phyloP scores from a whole-genome alignment of 805 yeast genomes.

The Candida peoriensis region DNA sequence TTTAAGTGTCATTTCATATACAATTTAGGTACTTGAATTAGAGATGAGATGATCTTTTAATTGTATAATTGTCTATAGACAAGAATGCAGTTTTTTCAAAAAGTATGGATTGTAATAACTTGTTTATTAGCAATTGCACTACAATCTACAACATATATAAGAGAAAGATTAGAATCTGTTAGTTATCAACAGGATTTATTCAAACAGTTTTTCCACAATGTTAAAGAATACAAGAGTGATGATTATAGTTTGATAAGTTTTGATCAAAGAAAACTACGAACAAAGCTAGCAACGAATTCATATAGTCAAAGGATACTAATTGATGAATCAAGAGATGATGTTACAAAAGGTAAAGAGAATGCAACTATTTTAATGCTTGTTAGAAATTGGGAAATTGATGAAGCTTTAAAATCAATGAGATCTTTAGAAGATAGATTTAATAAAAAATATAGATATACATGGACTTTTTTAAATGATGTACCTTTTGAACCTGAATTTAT shows the following conservation, averaged over 20 bases:
- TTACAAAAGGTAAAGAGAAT: constrained; percentile 54
- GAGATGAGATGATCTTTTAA: too few relatives aligned
- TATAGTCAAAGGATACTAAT: constrained; percentile 29
- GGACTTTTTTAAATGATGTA: constrained; percentile 76
- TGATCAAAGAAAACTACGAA: constrained; percentile 14
- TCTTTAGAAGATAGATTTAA: constrained; percentile 75
- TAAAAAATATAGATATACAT: constrained; percentile 58
- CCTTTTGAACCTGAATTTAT: constrained; percentile 62
- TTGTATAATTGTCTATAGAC: too few relatives aligned
- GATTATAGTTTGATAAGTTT: too few relatives aligned
- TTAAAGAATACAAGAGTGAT: constrained; percentile 11
- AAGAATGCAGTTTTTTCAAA: constrained; percentile 21
- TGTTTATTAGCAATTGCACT: constrained; percentile 17
- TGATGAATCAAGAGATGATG: constrained; percentile 26
- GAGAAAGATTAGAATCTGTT: constrained; percentile 19
- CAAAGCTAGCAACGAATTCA: constrained; percentile 37
- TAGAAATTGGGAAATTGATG: constrained; percentile 71
- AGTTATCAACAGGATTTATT: constrained; percentile 10
- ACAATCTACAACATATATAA: constrained; percentile 17
- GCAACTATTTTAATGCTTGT: constrained; percentile 88
- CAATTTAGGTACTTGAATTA: too few relatives aligned
- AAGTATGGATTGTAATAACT: constrained; percentile 23
- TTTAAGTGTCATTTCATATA: too few relatives aligned
- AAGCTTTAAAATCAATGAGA: constrained; percentile 72
- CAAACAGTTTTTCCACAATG: constrained; percentile 21